Base-by-base conservation (phyloP, 352 stramenopile species). In the Phytophthora kernoviae region DNA sequence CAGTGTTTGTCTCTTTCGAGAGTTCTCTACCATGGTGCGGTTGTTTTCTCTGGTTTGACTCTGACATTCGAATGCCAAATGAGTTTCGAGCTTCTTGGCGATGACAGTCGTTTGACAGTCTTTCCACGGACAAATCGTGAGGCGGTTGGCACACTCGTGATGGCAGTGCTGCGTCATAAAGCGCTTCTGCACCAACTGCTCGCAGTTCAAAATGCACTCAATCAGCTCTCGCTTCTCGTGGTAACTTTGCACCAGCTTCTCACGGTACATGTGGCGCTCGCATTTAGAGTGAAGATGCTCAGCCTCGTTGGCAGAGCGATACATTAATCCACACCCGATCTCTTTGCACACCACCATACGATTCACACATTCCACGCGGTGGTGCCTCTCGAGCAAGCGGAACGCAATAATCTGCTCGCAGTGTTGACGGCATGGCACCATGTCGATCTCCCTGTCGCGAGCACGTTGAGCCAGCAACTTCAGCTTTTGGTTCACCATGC, bases 401-500 rank as follows among this genome's bases (percentile, higher is more conserved):
- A 84, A 41, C 18, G 61, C 45, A 10, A 90, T 46, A 5, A 26
- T 36, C 32, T 62, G 61, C 9, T 72, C 74, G 21, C 84, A 93
- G 21, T 67, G 43, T n/a, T 79, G 76, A 0, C 70, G 65, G 57
- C 83, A 91, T 30, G 52, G 36, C 47, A 76, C 62, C 22, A 48
- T 18, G 37, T 84, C 75, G 14, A 61, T 51, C 30, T 80, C 65
- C 18, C 81, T 69, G 40, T 87, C 77, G 15, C 65, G 65, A 4
- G 80, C 79, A 7, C 80, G 75, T 33, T 88, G 77, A 0, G 79
- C 84, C 30, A 93, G 68, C 32, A 81, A 33, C 39, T 90, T 85
- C 24, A 90, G 67, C 58, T 73, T 68, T 44, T 89, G 79, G 65
- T 90, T 88, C n/a, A 90, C 52, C 12, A 84, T 27, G 47, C 84